Conservation (phyloP, 805 yeast species). For the Yarrowia sp. region DNA sequence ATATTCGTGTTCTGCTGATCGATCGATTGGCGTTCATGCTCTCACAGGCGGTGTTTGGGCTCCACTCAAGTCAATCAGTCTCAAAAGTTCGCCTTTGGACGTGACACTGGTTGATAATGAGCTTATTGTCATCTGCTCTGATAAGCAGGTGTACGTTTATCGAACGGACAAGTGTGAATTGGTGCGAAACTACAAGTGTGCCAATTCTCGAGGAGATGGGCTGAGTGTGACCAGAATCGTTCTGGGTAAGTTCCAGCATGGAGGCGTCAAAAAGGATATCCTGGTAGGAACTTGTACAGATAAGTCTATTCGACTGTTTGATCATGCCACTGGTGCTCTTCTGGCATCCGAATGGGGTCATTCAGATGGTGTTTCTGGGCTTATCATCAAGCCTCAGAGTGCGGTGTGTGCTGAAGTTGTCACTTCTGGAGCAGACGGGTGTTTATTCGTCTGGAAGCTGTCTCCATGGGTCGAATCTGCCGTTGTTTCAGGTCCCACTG, state of each 20-base stretch:
- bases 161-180: constrained; percentile 51
- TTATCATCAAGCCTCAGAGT: constrained; percentile 46
- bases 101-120: constrained; percentile 49
- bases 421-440: constrained; percentile 46
- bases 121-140: constrained; percentile 60
- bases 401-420: constrained; percentile 38
- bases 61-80: constrained; percentile 49
- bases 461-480: constrained; percentile 16
- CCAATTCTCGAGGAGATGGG: constrained; percentile 25
- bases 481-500: not conserved
- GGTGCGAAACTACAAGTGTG: constrained; percentile 52
- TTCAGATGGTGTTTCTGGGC: constrained; percentile 58
- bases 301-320: constrained; percentile 62
- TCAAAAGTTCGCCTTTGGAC: constrained; percentile 54
- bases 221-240: constrained; percentile 40
- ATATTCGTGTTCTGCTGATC: constrained; percentile 65
- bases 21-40: constrained; percentile 63
- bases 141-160: constrained; percentile 57
- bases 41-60: constrained; percentile 7
- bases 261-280: constrained; percentile 40
- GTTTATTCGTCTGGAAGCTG: constrained; percentile 45
- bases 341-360: constrained; percentile 66
- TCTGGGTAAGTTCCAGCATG: constrained; percentile 42
- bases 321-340: constrained; percentile 56
- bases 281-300: constrained; percentile 56